These are phyloP conservation scores for Annona squamosa DNA, from an alignment of 164 flowering plant genomes.

Conservation along the genomic window DNA sequence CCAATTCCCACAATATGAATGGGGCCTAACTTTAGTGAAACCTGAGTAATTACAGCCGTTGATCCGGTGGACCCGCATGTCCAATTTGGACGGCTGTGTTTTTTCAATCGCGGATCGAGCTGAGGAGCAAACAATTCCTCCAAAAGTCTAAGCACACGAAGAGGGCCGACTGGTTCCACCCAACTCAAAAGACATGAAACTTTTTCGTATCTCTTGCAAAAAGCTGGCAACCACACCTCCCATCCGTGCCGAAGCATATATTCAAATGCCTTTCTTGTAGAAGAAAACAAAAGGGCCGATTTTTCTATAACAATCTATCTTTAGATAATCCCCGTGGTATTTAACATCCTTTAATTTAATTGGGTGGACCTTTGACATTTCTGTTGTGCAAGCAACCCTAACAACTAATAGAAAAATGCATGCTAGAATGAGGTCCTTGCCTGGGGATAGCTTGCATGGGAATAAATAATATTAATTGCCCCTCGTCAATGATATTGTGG, in stretches of 20 bases:
- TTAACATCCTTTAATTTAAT: background rate
- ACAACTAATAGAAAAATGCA: background rate
- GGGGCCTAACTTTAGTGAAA: background rate
- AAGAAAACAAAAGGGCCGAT: background rate
- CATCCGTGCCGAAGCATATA: background rate
- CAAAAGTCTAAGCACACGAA: background rate
- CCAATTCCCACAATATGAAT: background rate
- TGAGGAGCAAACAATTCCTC: background rate
- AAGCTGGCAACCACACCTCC: conserved; percentile 5
- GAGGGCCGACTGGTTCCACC: conserved; percentile 9
- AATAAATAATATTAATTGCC: background rate
- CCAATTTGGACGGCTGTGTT: background rate
- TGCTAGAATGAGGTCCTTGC: background rate
- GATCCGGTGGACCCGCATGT: background rate
- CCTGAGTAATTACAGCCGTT: background rate
- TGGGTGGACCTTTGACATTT: conserved; percentile 3
- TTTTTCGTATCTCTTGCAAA: background rate
- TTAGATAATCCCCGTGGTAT: background rate
- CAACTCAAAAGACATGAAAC: conserved; percentile 14
- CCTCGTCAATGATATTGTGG: too few relatives aligned
- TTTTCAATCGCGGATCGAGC: background rate
- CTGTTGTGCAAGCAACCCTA: background rate
- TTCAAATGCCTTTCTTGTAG: background rate
- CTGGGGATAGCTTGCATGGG: background rate
- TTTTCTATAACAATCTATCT: background rate